phyloP scores from a whole-genome alignment of 805 yeast species.

The Metschnikowia sp. region DNA sequence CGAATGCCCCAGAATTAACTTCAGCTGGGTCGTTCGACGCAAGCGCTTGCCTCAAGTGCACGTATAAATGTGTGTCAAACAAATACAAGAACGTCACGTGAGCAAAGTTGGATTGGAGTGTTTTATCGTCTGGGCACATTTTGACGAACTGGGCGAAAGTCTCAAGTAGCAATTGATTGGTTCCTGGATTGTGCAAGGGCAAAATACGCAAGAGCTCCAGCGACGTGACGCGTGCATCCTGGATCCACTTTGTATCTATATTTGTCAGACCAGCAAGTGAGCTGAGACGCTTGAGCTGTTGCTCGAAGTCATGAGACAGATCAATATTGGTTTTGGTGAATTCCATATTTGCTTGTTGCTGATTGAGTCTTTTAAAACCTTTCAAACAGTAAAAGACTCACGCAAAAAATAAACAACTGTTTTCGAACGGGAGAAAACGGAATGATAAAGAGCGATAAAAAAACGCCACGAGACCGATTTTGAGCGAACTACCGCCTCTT shows the following conservation, averaged over 20 bases:
- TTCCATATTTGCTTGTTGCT: too few relatives aligned
- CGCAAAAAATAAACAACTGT: too few relatives aligned
- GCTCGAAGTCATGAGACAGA: background rate
- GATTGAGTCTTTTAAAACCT: too few relatives aligned
- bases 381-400: too few relatives aligned
- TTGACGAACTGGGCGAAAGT: slow-evolving; percentile 1
- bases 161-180: background rate
- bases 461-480: too few relatives aligned
- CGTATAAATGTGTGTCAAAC: slow-evolving; percentile 3
- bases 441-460: too few relatives aligned
- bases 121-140: background rate
- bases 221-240: background rate
- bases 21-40: background rate
- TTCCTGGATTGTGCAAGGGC: background rate
- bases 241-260: background rate
- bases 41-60: slow-evolving; percentile 3
- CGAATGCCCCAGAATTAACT: background rate
- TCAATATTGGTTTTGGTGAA: background rate
- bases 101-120: slow-evolving; percentile 4
- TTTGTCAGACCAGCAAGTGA: background rate
- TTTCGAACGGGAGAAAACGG: too few relatives aligned
- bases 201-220: background rate
- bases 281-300: background rate
- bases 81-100: slow-evolving; percentile 9
- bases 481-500: too few relatives aligned